Percentiles rank a stretch among this genome's conserved stretches.
Conservation (phyloP, 352 stramenopile species). For the Phytophthora litchii region DNA sequence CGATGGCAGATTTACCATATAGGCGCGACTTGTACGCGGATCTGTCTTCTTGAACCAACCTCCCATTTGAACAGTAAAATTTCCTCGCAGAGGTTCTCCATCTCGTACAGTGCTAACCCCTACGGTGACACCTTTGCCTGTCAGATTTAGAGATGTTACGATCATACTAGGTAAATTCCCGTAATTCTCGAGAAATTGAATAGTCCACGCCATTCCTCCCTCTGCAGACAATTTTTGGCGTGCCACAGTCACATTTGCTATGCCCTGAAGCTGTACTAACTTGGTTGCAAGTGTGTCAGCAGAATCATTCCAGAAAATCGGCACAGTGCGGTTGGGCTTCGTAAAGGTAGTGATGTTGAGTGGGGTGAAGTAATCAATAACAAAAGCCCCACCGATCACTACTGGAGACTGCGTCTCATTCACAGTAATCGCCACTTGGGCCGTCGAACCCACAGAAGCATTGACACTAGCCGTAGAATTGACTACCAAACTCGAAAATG, state of each 20-base stretch:
- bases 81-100: slow-evolving; percentile 54
- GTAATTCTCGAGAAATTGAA: slow-evolving; percentile 71
- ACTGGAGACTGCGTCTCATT: slow-evolving; percentile 43
- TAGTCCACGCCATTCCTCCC: slow-evolving; percentile 64
- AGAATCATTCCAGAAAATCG: slow-evolving; percentile 64
- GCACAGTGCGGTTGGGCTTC: slow-evolving; percentile 27
- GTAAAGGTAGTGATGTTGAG: slow-evolving; percentile 43
- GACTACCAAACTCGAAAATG: slow-evolving; percentile 38
- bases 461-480: slow-evolving; percentile 26
- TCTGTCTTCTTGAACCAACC: slow-evolving; percentile 62
- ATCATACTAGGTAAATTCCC: slow-evolving; percentile 50
- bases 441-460: slow-evolving; percentile 11
- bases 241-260: slow-evolving; percentile 58
- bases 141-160: slow-evolving; percentile 56
- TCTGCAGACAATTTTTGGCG: slow-evolving; percentile 49
- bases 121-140: slow-evolving; percentile 44
- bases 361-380: slow-evolving; percentile 48
- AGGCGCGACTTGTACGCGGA: slow-evolving; percentile 46
- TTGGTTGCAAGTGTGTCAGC: slow-evolving; percentile 31
- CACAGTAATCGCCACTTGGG: slow-evolving; percentile 18
- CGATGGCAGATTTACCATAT: slow-evolving; percentile 39
- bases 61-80: slow-evolving; percentile 61
- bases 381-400: slow-evolving; percentile 54
- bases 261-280: slow-evolving; percentile 49
- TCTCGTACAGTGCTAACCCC: slow-evolving; percentile 44